Evolutionary conservation across 768 basidiomycete genomes (phyloP), one percentile per base, ranked within the genome.

Genomic region (Dioszegia aurantiaca): DNA sequence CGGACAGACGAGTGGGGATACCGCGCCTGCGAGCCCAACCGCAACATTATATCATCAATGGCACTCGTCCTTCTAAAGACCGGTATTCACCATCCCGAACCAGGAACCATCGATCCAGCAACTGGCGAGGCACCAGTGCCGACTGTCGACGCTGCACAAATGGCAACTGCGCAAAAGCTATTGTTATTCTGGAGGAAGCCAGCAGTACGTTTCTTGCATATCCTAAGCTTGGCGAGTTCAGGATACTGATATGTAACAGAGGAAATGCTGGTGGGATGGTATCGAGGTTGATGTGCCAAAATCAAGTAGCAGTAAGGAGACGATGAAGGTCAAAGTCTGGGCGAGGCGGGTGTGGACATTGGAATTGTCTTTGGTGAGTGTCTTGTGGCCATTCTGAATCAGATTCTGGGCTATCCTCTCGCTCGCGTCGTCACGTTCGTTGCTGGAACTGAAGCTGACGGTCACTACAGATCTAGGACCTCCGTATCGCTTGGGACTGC

Each of bases 251-350:
- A 48, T 26, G n/a, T 9, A 26, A 16, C 64, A 97, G 93, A 82
- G 95, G 40, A 98, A 99, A 80, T 98, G 94, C 78, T 99, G 95
- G 95, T 99, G 95, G 95, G 95, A 99, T 68, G 94, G 94, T 11
- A 81, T 92, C 37, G 91, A 94, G 64, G 85, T 94, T 19, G 89
- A 95, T 54, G 73, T 97, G 41, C 84, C 87, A 8, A 80, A 82
- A 3, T 74, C 80, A 1, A 84, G 80, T 3, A 81, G 81, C 36
- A 56, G 65, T 0, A 78, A 81, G 6, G 64, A 72, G 24, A 79
- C 82, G 9, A 80, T 82, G 67, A 79, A 77, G 10, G 83, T 93
- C 66, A 97, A 97, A 78, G 82, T 99, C 44, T 98, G 95, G 94
- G 92, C 94, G 19, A 83, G 95, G 58, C 81, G 95, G 58, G 95